Evolutionary conservation across 441 rosid species (phyloP).

Genomic region (Raphanus hybrid): DNA sequence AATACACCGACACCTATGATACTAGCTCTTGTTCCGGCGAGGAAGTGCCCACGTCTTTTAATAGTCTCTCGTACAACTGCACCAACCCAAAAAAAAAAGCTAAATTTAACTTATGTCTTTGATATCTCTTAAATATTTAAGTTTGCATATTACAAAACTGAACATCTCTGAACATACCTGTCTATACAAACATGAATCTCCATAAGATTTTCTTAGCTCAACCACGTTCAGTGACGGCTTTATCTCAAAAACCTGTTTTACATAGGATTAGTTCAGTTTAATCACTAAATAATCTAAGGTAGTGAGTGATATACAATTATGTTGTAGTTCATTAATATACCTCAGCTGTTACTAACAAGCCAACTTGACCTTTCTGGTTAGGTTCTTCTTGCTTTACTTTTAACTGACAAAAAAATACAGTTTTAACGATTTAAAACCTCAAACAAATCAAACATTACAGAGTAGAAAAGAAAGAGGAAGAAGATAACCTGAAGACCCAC

Average conservation of each 20-base stretch:
- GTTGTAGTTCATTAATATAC: conserved; percentile 42
- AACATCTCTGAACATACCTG: conserved; percentile 39
- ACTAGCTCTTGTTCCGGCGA: no score
- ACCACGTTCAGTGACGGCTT: conserved; percentile 84
- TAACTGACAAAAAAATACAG: conserved; percentile 47
- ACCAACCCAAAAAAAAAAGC: no score
- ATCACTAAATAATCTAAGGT: not conserved
- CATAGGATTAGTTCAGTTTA: conserved; percentile 25
- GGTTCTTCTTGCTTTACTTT: conserved; percentile 69
- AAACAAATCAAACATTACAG: conserved; percentile 34
- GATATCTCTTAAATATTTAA: no score
- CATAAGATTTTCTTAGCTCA: conserved; percentile 82
- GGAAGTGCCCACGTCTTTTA: no score
- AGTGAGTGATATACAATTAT: not conserved
- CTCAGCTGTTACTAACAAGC: conserved; percentile 85
- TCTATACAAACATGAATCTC: conserved; percentile 81
- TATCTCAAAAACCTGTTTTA: conserved; percentile 59
- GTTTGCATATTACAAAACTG: no score
- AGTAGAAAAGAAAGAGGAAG: conserved; percentile 19
- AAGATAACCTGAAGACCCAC: conserved; percentile 45
- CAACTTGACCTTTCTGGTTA: conserved; percentile 54
- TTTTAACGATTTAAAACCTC: not conserved
- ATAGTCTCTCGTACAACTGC: no score
- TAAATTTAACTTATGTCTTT: no score
- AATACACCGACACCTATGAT: no score